Evolutionary conservation across 2,329 filamentous ascomycete species (phyloP).

Genomic region (Trichoderma asperellum): DNA sequence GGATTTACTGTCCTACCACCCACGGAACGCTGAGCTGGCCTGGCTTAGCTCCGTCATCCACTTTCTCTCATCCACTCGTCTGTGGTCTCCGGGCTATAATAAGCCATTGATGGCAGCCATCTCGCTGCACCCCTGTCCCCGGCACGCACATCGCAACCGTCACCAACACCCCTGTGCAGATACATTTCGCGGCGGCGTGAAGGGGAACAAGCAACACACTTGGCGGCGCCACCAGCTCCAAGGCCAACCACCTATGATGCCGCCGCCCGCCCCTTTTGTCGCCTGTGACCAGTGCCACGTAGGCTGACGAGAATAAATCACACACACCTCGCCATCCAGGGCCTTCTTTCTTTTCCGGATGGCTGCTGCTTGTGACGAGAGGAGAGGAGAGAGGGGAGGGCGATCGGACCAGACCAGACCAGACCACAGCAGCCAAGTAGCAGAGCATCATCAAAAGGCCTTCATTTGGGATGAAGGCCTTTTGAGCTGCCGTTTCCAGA

Average conservation of each 20-base stretch:
- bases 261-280: slow-evolving; percentile 30
- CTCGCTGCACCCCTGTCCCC: slow-evolving; percentile 28
- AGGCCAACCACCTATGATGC: slow-evolving; percentile 23
- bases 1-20: not conserved
- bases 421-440: not conserved
- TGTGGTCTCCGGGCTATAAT: slow-evolving; percentile 22
- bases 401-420: not conserved
- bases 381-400: not conserved
- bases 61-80: slow-evolving; percentile 16
- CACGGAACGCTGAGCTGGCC: slow-evolving; percentile 8
- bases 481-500: slow-evolving; percentile 1
- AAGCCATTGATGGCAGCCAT: slow-evolving; percentile 18
- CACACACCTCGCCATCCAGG: slow-evolving; percentile 16
- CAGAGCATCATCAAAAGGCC: slow-evolving; percentile 2
- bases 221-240: slow-evolving; percentile 28
- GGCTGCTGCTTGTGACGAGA: slow-evolving; percentile 3
- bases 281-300: slow-evolving; percentile 31
- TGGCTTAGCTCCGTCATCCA: slow-evolving; percentile 22
- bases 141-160: slow-evolving; percentile 30
- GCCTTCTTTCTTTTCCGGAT: not conserved
- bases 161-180: slow-evolving; percentile 29
- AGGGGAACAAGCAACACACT: slow-evolving; percentile 19
- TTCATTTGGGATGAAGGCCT: not conserved
- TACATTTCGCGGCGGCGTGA: slow-evolving; percentile 27
- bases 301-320: slow-evolving; percentile 26